These are phyloP conservation scores for Yamadazyma buinensis DNA, from an alignment of 1,139 yeast species.

Conservation along the genomic window DNA sequence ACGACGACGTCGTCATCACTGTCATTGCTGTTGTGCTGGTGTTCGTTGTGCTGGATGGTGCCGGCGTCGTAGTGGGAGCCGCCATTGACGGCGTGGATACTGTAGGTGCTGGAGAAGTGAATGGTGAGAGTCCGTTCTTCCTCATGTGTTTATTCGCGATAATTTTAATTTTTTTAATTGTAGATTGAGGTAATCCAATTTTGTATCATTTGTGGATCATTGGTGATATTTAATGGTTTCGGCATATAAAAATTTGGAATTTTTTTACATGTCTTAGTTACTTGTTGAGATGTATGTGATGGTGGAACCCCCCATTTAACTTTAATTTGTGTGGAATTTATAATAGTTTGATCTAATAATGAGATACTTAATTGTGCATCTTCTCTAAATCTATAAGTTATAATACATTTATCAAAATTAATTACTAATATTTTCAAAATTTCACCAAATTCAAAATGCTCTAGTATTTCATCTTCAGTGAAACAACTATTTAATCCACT, in stretches of 20 bases:
- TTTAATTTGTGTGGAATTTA: constrained; percentile 28
- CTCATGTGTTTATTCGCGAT: no score
- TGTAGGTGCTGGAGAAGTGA: constrained; percentile 14
- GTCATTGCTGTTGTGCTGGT: no score
- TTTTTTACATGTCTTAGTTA: no score
- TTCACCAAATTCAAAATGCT: constrained; percentile 36
- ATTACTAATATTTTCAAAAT: constrained; percentile 21
- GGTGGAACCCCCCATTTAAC: constrained; percentile 42
- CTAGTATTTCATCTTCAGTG: constrained; percentile 27
- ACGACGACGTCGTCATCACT: no score
- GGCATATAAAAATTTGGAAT: no score
- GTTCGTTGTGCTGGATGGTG: no score
- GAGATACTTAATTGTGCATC: constrained; percentile 37
- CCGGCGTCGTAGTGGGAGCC: no score
- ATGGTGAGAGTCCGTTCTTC: no score
- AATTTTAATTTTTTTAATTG: no score
- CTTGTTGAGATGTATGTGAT: no score
- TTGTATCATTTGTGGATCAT: no score
- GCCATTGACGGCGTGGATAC: not conserved
- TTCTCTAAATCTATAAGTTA: constrained; percentile 27
- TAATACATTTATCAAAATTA: constrained; percentile 14
- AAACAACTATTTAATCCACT: constrained; percentile 27
- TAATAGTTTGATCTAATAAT: constrained; percentile 26
- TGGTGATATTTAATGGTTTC: no score
- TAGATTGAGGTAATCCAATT: constrained; percentile 23